Percentiles rank a stretch among this genome's conserved stretches.
These are phyloP conservation scores for Lactarius pseudohatsudake DNA, from an alignment of 768 basidiomycete species.

Conservation along the genomic window DNA sequence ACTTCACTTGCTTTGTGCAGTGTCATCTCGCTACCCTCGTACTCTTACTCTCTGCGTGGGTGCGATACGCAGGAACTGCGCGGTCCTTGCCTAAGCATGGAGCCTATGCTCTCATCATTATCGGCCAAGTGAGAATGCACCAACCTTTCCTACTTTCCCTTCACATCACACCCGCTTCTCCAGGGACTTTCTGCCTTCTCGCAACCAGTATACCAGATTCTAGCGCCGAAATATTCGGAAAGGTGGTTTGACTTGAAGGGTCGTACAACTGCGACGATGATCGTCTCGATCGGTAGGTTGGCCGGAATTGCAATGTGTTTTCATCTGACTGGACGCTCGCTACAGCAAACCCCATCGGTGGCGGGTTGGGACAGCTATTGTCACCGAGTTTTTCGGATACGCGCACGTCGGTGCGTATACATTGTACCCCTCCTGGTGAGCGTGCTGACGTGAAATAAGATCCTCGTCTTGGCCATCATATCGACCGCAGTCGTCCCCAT, in stretches of 20 bases:
- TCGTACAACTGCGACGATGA: conserved; percentile 76
- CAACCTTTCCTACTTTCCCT: not conserved
- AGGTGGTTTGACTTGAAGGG: conserved; percentile 77
- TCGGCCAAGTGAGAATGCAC: conserved; percentile 57
- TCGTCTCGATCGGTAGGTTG: conserved; percentile 45
- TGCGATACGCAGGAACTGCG: conserved; percentile 71
- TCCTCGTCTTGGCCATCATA: conserved; percentile 70
- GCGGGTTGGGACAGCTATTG: conserved; percentile 70
- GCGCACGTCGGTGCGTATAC: conserved; percentile 51
- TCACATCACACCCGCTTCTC: conserved; percentile 2
- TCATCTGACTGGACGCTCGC: not conserved
- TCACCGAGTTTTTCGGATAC: conserved; percentile 56
- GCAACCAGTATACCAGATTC: conserved; percentile 72
- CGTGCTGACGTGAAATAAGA: conserved; percentile 40
- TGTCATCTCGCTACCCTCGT: conserved; percentile 56
- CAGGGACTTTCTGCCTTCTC: conserved; percentile 64
- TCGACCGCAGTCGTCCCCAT: conserved; percentile 60
- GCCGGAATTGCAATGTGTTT: not conserved
- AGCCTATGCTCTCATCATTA: conserved; percentile 64
- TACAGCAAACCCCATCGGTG: conserved; percentile 71
- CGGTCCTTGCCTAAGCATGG: conserved; percentile 49
- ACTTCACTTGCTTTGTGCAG: conserved; percentile 39
- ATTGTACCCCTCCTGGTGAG: not conserved
- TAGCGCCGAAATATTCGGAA: conserved; percentile 81
- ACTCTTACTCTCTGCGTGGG: conserved; percentile 67